phyloP scores from a whole-genome alignment of 768 basidiomycete species.

The Tephrocybe sp. region DNA sequence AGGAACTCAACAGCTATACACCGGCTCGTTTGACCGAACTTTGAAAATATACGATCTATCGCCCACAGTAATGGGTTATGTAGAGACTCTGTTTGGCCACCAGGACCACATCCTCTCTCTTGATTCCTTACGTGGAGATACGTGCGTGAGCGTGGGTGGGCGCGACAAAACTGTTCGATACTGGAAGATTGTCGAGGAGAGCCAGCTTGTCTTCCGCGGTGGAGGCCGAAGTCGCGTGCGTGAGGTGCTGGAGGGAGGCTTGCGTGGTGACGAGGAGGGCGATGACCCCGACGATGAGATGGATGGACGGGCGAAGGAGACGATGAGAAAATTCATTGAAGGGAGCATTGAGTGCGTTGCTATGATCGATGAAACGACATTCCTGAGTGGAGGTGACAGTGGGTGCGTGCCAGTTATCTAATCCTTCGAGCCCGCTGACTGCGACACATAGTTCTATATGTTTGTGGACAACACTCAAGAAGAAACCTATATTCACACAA shows the following conservation, averaged over 20 bases:
- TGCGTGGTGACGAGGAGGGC: conserved; percentile 61
- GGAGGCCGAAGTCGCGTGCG: conserved; percentile 83
- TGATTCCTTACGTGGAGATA: conserved; percentile 81
- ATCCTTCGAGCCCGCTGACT: not conserved
- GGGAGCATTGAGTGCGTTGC: conserved; percentile 90
- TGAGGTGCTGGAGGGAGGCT: conserved; percentile 79
- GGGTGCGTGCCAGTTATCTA: conserved; percentile 58
- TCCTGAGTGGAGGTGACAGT: conserved; percentile 93
- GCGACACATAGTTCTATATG: conserved; percentile 70
- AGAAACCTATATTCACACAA: conserved; percentile 91
- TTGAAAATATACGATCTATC: conserved; percentile 81
- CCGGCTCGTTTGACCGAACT: conserved; percentile 83
- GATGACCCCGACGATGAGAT: conserved; percentile 33
- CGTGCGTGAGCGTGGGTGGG: conserved; percentile 84
- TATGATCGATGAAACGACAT: conserved; percentile 94
- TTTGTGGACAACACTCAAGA: conserved; percentile 89
- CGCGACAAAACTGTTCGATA: conserved; percentile 90
- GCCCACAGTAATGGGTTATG: conserved; percentile 80
- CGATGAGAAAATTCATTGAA: conserved; percentile 65
- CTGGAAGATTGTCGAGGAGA: conserved; percentile 97
- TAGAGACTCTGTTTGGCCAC: conserved; percentile 97
- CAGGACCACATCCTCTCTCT: conserved; percentile 83
- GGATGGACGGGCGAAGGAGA: conserved; percentile 30
- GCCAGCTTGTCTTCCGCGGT: conserved; percentile 93
- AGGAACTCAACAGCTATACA: conserved; percentile 71